These are phyloP conservation scores for Leccinum fuscescens DNA, from an alignment of 1,284 basidiomycete genomes.

Conservation along the genomic window DNA sequence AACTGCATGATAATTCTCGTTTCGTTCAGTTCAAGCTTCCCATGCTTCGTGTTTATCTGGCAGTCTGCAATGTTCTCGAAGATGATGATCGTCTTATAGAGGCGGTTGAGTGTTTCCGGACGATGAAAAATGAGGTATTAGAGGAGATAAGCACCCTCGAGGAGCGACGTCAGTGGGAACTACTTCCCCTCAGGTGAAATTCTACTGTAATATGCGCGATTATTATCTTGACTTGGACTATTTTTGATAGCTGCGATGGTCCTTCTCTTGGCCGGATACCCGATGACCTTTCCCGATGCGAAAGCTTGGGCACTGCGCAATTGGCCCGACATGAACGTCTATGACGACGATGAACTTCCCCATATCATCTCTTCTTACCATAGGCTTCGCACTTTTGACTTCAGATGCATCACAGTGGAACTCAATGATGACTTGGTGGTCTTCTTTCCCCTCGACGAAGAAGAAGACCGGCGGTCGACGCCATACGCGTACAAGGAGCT, in stretches of 20 bases:
- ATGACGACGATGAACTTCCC: neutral
- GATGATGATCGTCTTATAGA: too few species aligned
- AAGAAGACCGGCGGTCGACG: neutral
- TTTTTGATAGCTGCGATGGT: neutral
- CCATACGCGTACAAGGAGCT: neutral
- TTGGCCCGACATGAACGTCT: neutral
- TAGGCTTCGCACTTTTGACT: neutral
- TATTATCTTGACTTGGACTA: neutral
- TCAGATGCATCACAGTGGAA: neutral
- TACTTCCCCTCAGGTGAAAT: neutral
- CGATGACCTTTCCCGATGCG: neutral
- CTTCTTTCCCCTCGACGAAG: neutral
- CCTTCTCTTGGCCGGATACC: neutral
- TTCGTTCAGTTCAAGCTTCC: too few species aligned
- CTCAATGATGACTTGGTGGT: neutral
- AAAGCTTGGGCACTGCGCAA: neutral
- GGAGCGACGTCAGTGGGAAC: too few species aligned
- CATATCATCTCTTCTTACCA: neutral
- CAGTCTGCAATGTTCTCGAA: too few species aligned
- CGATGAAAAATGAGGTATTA: too few species aligned
- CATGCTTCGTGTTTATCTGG: too few species aligned
- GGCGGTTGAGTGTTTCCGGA: too few species aligned
- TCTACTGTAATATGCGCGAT: neutral
- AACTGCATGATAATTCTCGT: too few species aligned
- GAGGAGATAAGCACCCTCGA: too few species aligned